phyloP scores from a whole-genome alignment of 306 rosid genomes.

The Rubus idaeus region DNA sequence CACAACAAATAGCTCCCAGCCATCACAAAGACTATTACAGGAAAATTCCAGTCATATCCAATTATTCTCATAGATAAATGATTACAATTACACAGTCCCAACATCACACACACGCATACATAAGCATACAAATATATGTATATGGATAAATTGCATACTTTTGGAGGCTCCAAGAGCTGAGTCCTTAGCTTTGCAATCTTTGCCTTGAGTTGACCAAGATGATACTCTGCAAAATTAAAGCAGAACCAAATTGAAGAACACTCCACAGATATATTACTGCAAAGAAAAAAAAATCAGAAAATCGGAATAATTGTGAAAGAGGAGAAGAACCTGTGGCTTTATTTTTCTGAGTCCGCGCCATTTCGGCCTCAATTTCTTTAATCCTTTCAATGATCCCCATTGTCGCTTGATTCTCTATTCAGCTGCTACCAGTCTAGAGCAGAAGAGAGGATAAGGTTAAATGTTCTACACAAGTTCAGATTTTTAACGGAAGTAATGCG shows the following conservation, averaged over 20 bases:
- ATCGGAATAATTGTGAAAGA: neutral
- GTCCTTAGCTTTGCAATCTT: conserved; percentile 97
- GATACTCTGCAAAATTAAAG: conserved; percentile 62
- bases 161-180: conserved; percentile 96
- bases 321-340: conserved; percentile 77
- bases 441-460: no score
- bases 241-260: conserved; percentile 1
- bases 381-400: conserved; percentile 98
- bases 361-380: conserved; percentile 98
- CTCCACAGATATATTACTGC: neutral
- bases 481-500: no score
- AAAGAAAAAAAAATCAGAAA: neutral
- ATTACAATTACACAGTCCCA: neutral
- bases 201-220: conserved; percentile 99
- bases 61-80: neutral
- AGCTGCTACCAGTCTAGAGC: conserved; percentile 20
- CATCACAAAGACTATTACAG: neutral
- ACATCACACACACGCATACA: neutral
- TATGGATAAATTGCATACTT: conserved; percentile 38
- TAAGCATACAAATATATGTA: neutral
- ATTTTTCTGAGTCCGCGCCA: conserved; percentile 99
- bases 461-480: no score
- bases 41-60: neutral
- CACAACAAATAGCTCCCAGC: neutral
- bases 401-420: conserved; percentile 21